Base-by-base conservation (phyloP, 805 yeast genomes). In the Yarrowia alimentaria region DNA sequence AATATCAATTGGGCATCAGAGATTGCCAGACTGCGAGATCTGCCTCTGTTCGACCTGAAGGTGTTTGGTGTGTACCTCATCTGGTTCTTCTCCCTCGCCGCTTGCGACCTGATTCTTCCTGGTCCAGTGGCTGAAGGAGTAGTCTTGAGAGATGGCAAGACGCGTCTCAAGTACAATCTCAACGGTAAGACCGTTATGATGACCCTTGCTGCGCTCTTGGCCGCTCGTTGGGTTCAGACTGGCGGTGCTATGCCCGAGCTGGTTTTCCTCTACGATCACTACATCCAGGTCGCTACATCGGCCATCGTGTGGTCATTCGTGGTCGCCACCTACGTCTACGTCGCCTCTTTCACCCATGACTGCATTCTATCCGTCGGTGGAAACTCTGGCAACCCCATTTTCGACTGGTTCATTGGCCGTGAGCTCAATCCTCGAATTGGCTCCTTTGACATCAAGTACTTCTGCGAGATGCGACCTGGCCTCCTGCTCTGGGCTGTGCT, bases 341-440 rank as follows among this genome's bases (percentile, higher is more conserved):
- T 80, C 1, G 63, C 66, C 29, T 85, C 96, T 5, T 91, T 81
- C 62, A 56, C 83, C 5, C 58, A 57, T 18, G 93, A 86, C 60
- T 73, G 85, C 56, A 79, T 93, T 30, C 72, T 93, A 48, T 90
- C 97, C 0, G 65, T 77, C 30, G 93, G 93, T 35, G 99, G 99
- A 3, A 91, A 91, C 68, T 74, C 95, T 0, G 85, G 87, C 0
- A 80, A 77, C 57, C 58, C 67, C 0, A 58, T 91, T 8, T 91
- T 85, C 63, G 96, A 93, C 56, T 90, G 96, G 97, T 93, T 89
- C 63, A 89, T 93, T 63, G 99, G 99, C 22, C 80, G 99, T 54
- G 98, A 91, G 68, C 73, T 93, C 62, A 93, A 93, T 64, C 99
- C 98, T 20, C 75, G 98, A 59, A 71, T 86, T 53, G 93, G 94